phyloP scores from a whole-genome alignment of 164 flowering plant genomes.

The Saururus chinensis region DNA sequence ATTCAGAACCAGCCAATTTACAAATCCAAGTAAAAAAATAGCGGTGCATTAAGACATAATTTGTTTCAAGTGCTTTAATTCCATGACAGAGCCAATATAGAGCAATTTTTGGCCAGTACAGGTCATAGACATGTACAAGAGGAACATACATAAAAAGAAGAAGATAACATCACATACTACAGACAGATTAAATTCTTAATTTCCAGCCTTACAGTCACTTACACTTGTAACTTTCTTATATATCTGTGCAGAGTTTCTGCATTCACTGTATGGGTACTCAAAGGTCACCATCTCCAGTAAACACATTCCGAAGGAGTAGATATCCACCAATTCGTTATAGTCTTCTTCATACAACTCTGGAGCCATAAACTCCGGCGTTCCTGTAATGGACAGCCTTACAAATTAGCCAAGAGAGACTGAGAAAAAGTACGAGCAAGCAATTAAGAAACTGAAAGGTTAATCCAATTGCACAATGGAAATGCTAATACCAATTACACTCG shows the following conservation, averaged over 20 bases:
- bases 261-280: conserved; percentile 64
- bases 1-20: too few species aligned
- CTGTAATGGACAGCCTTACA: conserved; percentile 13
- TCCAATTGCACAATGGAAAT: too few species aligned
- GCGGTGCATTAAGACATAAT: too few species aligned
- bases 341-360: conserved; percentile 65
- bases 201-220: conserved; percentile 12
- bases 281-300: conserved; percentile 62
- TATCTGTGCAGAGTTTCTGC: conserved; percentile 55
- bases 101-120: too few species aligned
- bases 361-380: conserved; percentile 73
- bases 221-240: conserved; percentile 54
- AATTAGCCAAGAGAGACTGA: not conserved
- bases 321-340: conserved; percentile 58
- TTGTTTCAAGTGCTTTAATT: too few species aligned
- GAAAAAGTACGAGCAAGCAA: not conserved
- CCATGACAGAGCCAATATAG: too few species aligned
- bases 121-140: too few species aligned
- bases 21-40: too few species aligned
- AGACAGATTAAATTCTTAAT: too few species aligned
- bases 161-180: not conserved
- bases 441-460: too few species aligned
- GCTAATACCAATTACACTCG: conserved; percentile 40
- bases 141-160: not conserved
- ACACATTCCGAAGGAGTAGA: conserved; percentile 76